Base-by-base conservation (phyloP, 1,284 basidiomycete species). In the Mycena citricolor region DNA sequence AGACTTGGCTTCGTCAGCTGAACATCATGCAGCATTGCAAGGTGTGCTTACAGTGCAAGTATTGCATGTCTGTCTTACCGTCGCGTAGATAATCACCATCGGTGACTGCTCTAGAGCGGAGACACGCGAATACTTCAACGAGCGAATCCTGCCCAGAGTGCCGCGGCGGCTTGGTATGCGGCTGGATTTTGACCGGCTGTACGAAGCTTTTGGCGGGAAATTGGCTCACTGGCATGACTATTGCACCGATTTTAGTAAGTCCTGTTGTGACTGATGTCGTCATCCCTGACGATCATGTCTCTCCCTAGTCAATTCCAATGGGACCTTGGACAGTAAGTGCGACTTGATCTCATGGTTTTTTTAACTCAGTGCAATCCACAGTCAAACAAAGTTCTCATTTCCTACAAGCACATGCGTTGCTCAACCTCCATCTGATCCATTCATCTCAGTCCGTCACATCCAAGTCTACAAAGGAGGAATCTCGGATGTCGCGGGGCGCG, bases 1-100 rank as follows among this genome's bases (percentile, higher is more conserved):
- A 87, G 57, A 86, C 81, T 22, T 90, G 84, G 84, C 70, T 87
- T 30, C 71, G 85, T 46, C 83, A 85, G 56, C 66, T 86, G 42
- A 86, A 84, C 50, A 73, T 87, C 35, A 83, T 84, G 73, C 84
- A 86, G 56, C 84, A 89, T 58, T 89, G 86, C 69, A 88, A 85
- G 69, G 81, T 83, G 25, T 19, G 64, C 11, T 16, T 33, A n/a
- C 35, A n/a, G 10, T 46, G 19, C 36, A 29, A 22, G 44, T n/a
- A 19, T 37, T 32, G 21, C 26, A 17, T 47, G 19, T 5, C 20
- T 21, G 21, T 36, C 7, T n/a, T 28, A 49, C 26, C 38, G 25
- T 41, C 49, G 46, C 37, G 45, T 54, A 85, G 77, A 82, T 90
- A 41, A 73, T 91, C 47, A 86, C 85, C 2, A 76, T 91, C 41